A percentile compares a stretch with the other conserved stretches of the same genome.
These are phyloP conservation scores for Dictyostelium intermedium DNA, from an alignment of 78 protist genomes.

Conservation along the genomic window DNA sequence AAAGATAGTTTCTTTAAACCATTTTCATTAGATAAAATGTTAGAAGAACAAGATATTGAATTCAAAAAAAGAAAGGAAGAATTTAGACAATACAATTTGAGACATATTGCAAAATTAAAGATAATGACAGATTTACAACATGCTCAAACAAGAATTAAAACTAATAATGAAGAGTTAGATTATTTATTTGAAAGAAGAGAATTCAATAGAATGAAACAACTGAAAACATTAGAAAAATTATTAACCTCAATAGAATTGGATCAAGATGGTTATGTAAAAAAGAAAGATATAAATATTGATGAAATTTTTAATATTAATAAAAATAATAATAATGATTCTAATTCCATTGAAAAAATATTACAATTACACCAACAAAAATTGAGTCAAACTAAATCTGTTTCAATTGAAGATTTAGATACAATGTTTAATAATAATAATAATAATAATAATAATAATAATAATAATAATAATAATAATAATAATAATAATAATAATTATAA, in stretches of 20 bases:
- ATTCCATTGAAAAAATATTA: not conserved
- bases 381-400: not conserved
- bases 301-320: not conserved
- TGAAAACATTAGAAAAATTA: not conserved
- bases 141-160: not conserved
- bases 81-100: not conserved
- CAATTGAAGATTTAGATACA: not conserved
- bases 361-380: not conserved
- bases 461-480: no score
- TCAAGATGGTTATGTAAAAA: not conserved
- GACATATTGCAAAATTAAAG: not conserved
- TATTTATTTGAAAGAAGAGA: not conserved
- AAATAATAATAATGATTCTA: not conserved
- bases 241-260: not conserved
- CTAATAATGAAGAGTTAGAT: not conserved
- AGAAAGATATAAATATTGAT: not conserved
- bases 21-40: not conserved
- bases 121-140: not conserved
- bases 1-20: not conserved
- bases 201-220: not conserved
- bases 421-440: not conserved
- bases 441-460: no score
- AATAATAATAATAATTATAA: no score
- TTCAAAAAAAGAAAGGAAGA: not conserved
- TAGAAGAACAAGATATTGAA: not conserved